Conservation (phyloP, 1,139 yeast species). For the Yamadazyma sp. region DNA sequence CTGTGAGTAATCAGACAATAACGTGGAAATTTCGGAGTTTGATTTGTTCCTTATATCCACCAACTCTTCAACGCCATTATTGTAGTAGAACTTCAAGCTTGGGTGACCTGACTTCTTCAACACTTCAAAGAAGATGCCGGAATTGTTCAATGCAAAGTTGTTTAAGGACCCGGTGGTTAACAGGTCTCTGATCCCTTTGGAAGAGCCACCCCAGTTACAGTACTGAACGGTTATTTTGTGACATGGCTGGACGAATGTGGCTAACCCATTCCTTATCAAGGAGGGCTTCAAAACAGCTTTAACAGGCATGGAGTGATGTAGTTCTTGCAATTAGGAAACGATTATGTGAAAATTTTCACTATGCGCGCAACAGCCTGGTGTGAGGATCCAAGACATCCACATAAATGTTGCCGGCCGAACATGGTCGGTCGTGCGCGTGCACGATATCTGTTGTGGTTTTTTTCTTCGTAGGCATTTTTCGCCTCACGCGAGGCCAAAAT, state of each 20-base stretch:
- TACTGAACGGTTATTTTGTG: conserved; percentile 69
- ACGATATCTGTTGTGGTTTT: neutral
- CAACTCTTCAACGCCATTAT: conserved; percentile 34
- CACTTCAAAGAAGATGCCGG: conserved; percentile 71
- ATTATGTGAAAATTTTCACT: neutral
- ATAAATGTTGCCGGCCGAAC: too few species aligned
- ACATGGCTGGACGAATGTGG: conserved; percentile 77
- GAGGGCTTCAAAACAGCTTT: conserved; percentile 56
- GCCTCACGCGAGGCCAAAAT: neutral
- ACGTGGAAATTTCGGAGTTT: conserved; percentile 58
- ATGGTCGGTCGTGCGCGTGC: neutral
- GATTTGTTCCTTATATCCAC: conserved; percentile 55
- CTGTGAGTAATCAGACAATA: conserved; percentile 54
- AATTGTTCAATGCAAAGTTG: conserved; percentile 56
- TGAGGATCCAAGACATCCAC: neutral
- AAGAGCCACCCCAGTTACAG: conserved; percentile 96
- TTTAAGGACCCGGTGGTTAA: conserved; percentile 56
- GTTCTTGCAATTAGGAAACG: neutral
- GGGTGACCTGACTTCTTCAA: conserved; percentile 82
- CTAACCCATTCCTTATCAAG: conserved; percentile 75
- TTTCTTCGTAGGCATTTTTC: too few species aligned
- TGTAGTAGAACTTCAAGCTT: conserved; percentile 66
- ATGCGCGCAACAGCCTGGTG: neutral
- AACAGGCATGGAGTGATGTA: conserved; percentile 37
- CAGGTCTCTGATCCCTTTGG: conserved; percentile 76